Evolutionary conservation across 345 rosid species (phyloP), one percentile per base, ranked within the genome.

Genomic region (Sonneratia caseolaris): DNA sequence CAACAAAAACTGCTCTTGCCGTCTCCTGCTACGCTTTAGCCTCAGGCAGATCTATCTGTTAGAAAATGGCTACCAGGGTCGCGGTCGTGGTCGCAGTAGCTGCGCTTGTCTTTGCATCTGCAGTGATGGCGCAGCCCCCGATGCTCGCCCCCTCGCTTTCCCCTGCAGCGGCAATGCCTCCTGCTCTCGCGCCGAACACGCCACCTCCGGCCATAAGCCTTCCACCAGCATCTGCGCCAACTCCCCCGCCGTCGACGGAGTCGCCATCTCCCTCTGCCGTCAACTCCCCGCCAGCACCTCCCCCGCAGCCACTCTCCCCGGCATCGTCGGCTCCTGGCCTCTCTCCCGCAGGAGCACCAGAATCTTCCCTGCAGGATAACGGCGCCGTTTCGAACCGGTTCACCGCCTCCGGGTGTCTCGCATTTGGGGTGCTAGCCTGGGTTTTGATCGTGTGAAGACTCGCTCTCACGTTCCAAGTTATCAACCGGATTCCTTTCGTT

Each of bases 261-360:
- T 45, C 18, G 10, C 35, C 18, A 5, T 57, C 73, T 4, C 40
- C 64, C 9, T 37, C 70, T 5, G 18, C 49, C 24, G 22, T n/a
- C 64, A 36, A 43, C 57, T 69, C 62, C 22, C 71, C 24, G 3
- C 72, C 51, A 1, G 45, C 72, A 11, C 77, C 72, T 47, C 68
- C 76, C 27, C 68, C 76, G n/a, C 47, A 53, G 56, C 27, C 68
- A n/a, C 15, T 24, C 7, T 43, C 62, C 16, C 59, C 72, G 32
- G 49, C 61, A 5, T 35, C 62, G 15, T 19, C 42, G 10, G 32
- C 32, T 27, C 45, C 69, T 18, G 16, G 4, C 35, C 62, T 72
- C n/a, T 19, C 56, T 16, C 38, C 32, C 32, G 32, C 32, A 27
- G 32, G 32, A 27, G 32, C 32, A 27, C 32, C 38, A 21, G 72